Percentiles rank a stretch among this genome's conserved stretches.
Evolutionary conservation across 768 basidiomycete species (phyloP).

Genomic region (Peribolospora baueri): DNA sequence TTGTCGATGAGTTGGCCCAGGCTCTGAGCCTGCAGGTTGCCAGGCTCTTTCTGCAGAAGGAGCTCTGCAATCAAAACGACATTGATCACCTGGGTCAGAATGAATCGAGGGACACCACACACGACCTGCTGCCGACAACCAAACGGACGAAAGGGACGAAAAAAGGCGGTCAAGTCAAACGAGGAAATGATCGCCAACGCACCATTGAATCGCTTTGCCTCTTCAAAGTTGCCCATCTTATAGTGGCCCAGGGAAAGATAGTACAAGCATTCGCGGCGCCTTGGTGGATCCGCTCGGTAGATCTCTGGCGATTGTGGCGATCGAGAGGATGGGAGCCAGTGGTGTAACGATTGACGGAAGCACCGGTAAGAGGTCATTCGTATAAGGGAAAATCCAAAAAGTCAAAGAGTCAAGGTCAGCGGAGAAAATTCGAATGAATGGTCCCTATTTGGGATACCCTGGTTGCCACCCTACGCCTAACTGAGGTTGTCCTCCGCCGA

Average conservation of each 20-base stretch:
- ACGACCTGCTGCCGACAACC: background rate
- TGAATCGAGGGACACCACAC: background rate
- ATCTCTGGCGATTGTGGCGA: conserved; percentile 34
- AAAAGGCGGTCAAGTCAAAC: background rate
- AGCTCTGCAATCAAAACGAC: conserved; percentile 31
- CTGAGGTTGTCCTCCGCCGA: too few relatives aligned
- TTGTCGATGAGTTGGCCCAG: conserved; percentile 63
- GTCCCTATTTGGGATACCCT: too few relatives aligned
- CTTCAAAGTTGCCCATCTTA: conserved; percentile 84
- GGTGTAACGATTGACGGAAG: background rate
- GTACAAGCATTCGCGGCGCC: conserved; percentile 83
- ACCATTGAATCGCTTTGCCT: conserved; percentile 85
- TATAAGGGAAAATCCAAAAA: too few relatives aligned
- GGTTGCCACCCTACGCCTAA: too few relatives aligned
- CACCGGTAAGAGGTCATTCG: too few relatives aligned
- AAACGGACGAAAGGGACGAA: background rate
- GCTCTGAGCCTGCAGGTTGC: conserved; percentile 78
- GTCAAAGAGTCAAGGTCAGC: too few relatives aligned
- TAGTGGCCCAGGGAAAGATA: conserved; percentile 90
- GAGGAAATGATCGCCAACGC: conserved; percentile 15
- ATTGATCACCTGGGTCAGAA: background rate
- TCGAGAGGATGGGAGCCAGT: background rate
- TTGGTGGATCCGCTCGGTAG: conserved; percentile 60
- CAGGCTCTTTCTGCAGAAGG: conserved; percentile 71
- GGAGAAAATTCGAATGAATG: too few relatives aligned